Conservation (phyloP, 2,329 filamentous ascomycete genomes). For the Aspergillus luchuensis region DNA sequence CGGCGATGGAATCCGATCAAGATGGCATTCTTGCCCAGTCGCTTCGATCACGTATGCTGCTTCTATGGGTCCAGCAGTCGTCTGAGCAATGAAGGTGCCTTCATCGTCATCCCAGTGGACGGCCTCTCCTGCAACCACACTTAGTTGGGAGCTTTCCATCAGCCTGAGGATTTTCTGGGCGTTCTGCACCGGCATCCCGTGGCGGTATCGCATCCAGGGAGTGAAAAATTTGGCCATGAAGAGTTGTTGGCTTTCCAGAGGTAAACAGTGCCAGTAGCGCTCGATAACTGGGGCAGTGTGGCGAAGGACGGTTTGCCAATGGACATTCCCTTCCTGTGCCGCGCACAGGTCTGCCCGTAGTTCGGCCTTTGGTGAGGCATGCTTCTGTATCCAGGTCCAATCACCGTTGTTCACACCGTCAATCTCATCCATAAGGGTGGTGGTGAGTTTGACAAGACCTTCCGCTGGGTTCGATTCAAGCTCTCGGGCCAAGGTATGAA, state of each 20-base stretch:
- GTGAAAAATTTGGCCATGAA: constrained; percentile 16
- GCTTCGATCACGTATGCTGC: constrained; percentile 14
- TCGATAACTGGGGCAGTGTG: constrained; percentile 12
- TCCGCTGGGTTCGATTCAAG: constrained; percentile 5
- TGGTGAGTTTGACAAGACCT: constrained; percentile 9
- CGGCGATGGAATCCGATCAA: constrained; percentile 10
- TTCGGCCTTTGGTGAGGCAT: constrained; percentile 6
- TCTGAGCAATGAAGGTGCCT: constrained; percentile 4
- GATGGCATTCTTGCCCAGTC: constrained; percentile 12
- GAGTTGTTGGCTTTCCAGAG: constrained; percentile 6
- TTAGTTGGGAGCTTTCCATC: constrained; percentile 10
- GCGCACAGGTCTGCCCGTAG: constrained; percentile 3
- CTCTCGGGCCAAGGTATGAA: constrained; percentile 9
- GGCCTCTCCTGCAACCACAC: constrained; percentile 7
- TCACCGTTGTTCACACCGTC: constrained; percentile 7
- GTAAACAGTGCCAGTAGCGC: constrained; percentile 12
- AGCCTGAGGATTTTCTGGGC: constrained; percentile 10
- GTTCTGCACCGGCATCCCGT: constrained; percentile 14
- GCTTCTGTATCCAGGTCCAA: constrained; percentile 15
- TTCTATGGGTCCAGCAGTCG: constrained; percentile 6
- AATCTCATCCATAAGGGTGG: constrained; percentile 14
- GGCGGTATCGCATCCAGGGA: constrained; percentile 16
- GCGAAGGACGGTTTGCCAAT: constrained; percentile 12
- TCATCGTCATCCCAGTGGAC: constrained; percentile 4
- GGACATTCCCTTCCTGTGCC: neutral